These are phyloP conservation scores for Diplodia mutila DNA, from an alignment of 2,329 filamentous ascomycete species.

Conservation along the genomic window DNA sequence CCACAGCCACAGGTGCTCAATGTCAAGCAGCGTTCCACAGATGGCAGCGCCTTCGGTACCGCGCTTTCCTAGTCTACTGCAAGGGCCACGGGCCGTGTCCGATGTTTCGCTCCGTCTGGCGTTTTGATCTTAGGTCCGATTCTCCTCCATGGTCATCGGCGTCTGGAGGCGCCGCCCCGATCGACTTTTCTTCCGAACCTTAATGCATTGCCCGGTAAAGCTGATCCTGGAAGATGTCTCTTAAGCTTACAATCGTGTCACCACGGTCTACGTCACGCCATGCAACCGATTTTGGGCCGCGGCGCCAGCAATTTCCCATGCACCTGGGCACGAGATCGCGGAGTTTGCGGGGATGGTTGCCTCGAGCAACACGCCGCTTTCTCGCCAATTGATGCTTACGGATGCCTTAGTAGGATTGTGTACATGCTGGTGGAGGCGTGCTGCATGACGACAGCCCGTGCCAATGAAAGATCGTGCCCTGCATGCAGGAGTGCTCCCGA, in stretches of 20 bases:
- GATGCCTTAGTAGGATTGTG: background rate
- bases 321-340: background rate
- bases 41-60: background rate
- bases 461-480: background rate
- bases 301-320: background rate
- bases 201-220: slow-evolving; percentile 1
- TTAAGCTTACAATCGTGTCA: slow-evolving; percentile 9
- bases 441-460: background rate
- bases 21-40: background rate
- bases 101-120: background rate
- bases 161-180: slow-evolving; percentile 5
- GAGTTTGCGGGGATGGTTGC: slow-evolving; percentile 9
- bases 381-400: background rate
- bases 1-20: background rate
- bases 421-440: background rate
- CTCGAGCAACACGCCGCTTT: slow-evolving; percentile 1
- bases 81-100: slow-evolving; percentile 1
- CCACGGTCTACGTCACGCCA: slow-evolving; percentile 6
- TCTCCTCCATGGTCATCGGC: background rate
- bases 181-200: slow-evolving; percentile 15
- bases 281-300: background rate
- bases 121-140: slow-evolving; percentile 1
- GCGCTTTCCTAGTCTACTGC: background rate
- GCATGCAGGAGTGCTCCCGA: background rate
- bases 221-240: background rate